These are phyloP conservation scores for Nicotiana otophora DNA, from an alignment of 257 asterid species.

Conservation along the genomic window DNA sequence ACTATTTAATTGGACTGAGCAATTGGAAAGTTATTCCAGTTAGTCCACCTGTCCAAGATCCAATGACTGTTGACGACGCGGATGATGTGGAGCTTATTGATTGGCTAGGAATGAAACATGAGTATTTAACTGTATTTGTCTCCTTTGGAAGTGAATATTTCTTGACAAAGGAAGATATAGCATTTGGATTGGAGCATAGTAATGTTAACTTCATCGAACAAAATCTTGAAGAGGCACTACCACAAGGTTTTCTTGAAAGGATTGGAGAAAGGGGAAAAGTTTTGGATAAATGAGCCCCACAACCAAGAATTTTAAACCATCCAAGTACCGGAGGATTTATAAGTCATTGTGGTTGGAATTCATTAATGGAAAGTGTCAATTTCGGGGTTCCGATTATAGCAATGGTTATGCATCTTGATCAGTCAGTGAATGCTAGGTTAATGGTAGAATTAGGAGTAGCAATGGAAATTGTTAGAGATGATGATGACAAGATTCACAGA, in stretches of 20 bases:
- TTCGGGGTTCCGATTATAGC: too few relatives aligned
- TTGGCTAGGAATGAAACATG: slow-evolving; percentile 36
- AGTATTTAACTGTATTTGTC: slow-evolving; percentile 35
- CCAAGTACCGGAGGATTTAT: slow-evolving; percentile 11
- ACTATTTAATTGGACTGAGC: slow-evolving; percentile 17
- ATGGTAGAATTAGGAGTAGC: too few relatives aligned
- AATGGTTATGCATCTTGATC: too few relatives aligned
- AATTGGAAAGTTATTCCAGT: slow-evolving; percentile 19
- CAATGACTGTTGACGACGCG: background rate
- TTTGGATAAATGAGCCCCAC: slow-evolving; percentile 34
- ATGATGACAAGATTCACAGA: too few relatives aligned
- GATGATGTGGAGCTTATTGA: slow-evolving; percentile 19
- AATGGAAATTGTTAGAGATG: too few relatives aligned
- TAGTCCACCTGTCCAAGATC: slow-evolving; percentile 21
- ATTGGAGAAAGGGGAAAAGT: slow-evolving; percentile 30
- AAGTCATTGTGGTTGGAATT: too few relatives aligned
- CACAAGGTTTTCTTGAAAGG: slow-evolving; percentile 31
- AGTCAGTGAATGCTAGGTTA: too few relatives aligned
- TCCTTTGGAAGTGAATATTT: slow-evolving; percentile 59
- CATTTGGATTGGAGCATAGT: slow-evolving; percentile 44
- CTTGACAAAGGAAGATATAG: slow-evolving; percentile 34
- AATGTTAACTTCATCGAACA: slow-evolving; percentile 31
- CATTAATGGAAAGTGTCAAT: too few relatives aligned
- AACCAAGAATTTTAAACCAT: slow-evolving; percentile 20
- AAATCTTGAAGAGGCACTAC: slow-evolving; percentile 25